These are phyloP conservation scores for Cryptococcus jaspeensis DNA, from an alignment of 1,284 basidiomycete genomes.

Conservation along the genomic window DNA sequence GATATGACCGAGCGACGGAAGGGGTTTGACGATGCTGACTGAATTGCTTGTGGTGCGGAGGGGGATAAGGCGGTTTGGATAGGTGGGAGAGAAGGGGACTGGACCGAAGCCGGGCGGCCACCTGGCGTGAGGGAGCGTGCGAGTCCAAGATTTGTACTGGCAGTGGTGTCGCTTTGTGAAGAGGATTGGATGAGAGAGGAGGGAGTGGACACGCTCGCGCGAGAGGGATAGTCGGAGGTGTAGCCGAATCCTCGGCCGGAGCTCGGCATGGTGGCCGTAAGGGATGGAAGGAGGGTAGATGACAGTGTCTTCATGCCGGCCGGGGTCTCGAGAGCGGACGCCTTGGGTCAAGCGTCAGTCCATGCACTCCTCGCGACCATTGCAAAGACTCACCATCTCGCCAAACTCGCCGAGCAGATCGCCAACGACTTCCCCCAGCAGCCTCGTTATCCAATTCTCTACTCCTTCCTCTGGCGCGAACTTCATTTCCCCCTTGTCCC, in stretches of 20 bases:
- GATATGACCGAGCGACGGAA: slow-evolving; percentile 40
- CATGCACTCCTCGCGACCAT: background rate
- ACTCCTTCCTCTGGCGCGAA: slow-evolving; percentile 32
- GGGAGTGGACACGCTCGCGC: slow-evolving; percentile 32
- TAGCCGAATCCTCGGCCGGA: slow-evolving; percentile 5
- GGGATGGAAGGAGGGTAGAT: slow-evolving; percentile 46
- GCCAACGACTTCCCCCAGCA: slow-evolving; percentile 81
- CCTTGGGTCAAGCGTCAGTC: slow-evolving; percentile 27
- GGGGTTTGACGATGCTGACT: slow-evolving; percentile 36
- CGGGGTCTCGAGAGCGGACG: slow-evolving; percentile 48
- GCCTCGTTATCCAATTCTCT: slow-evolving; percentile 67
- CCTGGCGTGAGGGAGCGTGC: slow-evolving; percentile 42
- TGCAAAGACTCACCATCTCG: slow-evolving; percentile 54
- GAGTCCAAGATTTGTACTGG: slow-evolving; percentile 27
- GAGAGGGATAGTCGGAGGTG: slow-evolving; percentile 19
- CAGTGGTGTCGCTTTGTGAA: slow-evolving; percentile 20
- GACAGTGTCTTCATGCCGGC: slow-evolving; percentile 49
- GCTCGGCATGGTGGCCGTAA: slow-evolving; percentile 30
- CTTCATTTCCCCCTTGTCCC: slow-evolving; percentile 62
- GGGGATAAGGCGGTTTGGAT: slow-evolving; percentile 44
- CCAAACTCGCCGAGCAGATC: slow-evolving; percentile 79
- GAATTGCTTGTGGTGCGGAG: slow-evolving; percentile 18
- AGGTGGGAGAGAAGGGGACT: slow-evolving; percentile 37
- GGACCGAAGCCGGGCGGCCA: slow-evolving; percentile 41
- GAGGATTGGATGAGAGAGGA: slow-evolving; percentile 14